phyloP scores from a whole-genome alignment of 768 basidiomycete species.

The Termitomyces bulborhizus region DNA sequence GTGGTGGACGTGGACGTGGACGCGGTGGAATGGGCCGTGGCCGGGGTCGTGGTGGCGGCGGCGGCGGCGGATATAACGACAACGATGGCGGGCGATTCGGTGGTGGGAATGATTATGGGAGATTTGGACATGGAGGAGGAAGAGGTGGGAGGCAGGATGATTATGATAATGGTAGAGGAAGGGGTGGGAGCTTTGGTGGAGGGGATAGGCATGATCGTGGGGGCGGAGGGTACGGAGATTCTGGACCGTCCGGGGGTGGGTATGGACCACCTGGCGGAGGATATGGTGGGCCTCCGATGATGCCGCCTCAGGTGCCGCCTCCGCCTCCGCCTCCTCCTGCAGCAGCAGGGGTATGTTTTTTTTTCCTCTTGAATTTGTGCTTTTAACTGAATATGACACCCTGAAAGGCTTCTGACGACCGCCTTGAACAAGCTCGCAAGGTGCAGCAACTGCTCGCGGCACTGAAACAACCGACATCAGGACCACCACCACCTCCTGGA shows the following conservation, averaged over 20 bases:
- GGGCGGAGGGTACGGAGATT: slow-evolving; percentile 8
- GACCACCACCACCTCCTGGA: slow-evolving; percentile 18
- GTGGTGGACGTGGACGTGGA: slow-evolving; percentile 35
- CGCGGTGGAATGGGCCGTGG: slow-evolving; percentile 33
- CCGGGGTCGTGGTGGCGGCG: slow-evolving; percentile 32
- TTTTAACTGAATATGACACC: background rate
- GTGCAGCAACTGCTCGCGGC: slow-evolving; percentile 85
- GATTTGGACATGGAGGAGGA: slow-evolving; percentile 36
- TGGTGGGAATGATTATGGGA: slow-evolving; percentile 36
- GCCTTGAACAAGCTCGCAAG: slow-evolving; percentile 81
- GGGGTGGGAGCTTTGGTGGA: slow-evolving; percentile 24
- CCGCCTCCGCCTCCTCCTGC: slow-evolving; percentile 23
- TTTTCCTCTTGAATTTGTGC: background rate
- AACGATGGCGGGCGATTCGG: slow-evolving; percentile 39
- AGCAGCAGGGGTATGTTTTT: slow-evolving; percentile 8
- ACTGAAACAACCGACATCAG: slow-evolving; percentile 60
- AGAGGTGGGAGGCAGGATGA: slow-evolving; percentile 38
- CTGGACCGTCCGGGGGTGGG: slow-evolving; percentile 22
- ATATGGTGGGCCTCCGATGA: slow-evolving; percentile 18
- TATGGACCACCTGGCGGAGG: slow-evolving; percentile 19
- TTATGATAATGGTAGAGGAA: slow-evolving; percentile 32
- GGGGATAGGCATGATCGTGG: slow-evolving; percentile 11
- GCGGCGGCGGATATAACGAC: slow-evolving; percentile 33
- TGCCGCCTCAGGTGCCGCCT: background rate
- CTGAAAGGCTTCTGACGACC: slow-evolving; percentile 56